Base-by-base conservation (phyloP, 805 yeast genomes). In the Wickerhamiella shivajii region DNA sequence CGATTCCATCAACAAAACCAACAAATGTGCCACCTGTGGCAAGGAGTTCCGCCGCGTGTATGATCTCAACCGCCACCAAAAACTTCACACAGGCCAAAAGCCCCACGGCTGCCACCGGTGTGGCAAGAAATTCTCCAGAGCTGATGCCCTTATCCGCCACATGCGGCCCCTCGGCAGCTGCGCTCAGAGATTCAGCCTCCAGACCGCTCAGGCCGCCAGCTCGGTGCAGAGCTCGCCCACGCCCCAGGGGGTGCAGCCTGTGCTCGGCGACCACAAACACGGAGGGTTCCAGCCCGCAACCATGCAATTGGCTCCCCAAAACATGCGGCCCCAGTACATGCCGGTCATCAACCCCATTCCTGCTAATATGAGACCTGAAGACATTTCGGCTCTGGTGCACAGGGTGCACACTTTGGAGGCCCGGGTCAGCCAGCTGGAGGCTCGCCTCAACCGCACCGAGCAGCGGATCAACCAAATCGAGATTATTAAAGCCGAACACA, bases 91-190 rank as follows among this genome's bases (percentile, higher is more conserved):
- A 0, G 87, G 87, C 15, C 81, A 71, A 42, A 73, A 68, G 49
- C 85, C 87, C 1, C 73, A 57, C 49, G 54, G 50, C 26, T 79
- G 92, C 50, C 56, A 55, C 13, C 58, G 59, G 29, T 79, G 92
- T 55, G 66, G 67, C 11, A 62, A 77, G 29, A 56, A 62, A 26
- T 79, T 79, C 55, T 79, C 87, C 1, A 57, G 93, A 21, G 71
- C 74, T 1, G 93, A 79, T 52, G 84, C 92, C 0, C 59, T 79
- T 18, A 65, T 72, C 3, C 60, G 93, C 40, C 93, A 79, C 48
- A 57, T 60, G 28, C 71, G 75, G 37, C 57, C 59, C 29, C 57
- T 61, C 23, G 50, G 55, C 15, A 53, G 53, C 8, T 56, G 61
- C 36, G 43, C 49, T 7, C 42, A 40, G 26, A 31, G 35, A 12